phyloP scores from a whole-genome alignment of 352 stramenopile genomes.

The Chrysophaeum taylorii region DNA sequence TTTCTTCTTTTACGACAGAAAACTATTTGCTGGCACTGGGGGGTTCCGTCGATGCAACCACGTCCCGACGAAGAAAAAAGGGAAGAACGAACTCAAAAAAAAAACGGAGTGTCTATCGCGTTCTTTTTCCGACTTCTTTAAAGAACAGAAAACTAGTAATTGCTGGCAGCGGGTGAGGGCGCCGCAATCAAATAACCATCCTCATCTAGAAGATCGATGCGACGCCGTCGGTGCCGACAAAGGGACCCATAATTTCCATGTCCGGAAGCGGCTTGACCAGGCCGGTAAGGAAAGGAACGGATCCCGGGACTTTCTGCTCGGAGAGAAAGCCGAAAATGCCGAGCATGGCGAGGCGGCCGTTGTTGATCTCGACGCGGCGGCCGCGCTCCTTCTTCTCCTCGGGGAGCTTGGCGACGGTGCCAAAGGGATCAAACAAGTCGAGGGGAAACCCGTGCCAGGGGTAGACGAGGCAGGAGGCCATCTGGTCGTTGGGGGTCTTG shows the following conservation, averaged over 20 bases:
- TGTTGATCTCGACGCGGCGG: constrained; percentile 33
- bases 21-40: too few relatives aligned
- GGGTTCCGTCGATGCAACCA: too few relatives aligned
- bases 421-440: constrained; percentile 46
- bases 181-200: too few relatives aligned
- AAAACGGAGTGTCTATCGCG: too few relatives aligned
- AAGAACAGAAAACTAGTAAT: too few relatives aligned
- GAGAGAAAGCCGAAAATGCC: constrained; percentile 42
- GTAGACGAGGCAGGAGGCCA: constrained; percentile 1
- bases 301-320: constrained; percentile 38
- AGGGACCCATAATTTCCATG: constrained; percentile 9
- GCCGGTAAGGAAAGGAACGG: constrained; percentile 29
- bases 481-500: constrained; percentile 9
- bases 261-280: not conserved
- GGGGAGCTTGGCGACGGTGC: constrained; percentile 37
- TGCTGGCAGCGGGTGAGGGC: too few relatives aligned
- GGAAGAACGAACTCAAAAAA: too few relatives aligned
- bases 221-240: too few relatives aligned
- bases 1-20: too few relatives aligned
- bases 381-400: constrained; percentile 37
- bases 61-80: too few relatives aligned
- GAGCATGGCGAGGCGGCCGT: constrained; percentile 36
- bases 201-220: too few relatives aligned
- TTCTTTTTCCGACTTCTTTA: too few relatives aligned
- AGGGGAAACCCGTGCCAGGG: not conserved